Base-by-base conservation (phyloP, 495 filamentous ascomycete genomes). In the Pseudoneurospora amorphoporcata region DNA sequence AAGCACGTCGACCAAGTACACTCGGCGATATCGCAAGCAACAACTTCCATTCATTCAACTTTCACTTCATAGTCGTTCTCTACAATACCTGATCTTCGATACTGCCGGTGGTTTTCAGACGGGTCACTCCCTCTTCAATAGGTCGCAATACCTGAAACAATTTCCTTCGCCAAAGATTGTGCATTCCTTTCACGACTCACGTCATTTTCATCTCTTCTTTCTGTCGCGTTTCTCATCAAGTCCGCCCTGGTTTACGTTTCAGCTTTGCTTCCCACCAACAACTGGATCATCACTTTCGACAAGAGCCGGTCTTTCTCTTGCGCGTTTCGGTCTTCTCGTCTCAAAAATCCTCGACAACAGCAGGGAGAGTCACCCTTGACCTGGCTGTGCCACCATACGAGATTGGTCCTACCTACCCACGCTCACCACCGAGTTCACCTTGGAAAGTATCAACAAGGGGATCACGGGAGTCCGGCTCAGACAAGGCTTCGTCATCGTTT, bases 341-440 rank as follows among this genome's bases (percentile, higher is more conserved):
- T 53, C 45, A 29, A 53, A 40, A 29, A 53, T 53, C 45, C 45
- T 53, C 45, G 45, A 53, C 45, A 53, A 19, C 45, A 53, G 45
- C 45, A 29, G 45, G n/a, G 45, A 53, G 45, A 53, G 19, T 53
- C 45, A 14, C 42, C n/a, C 69, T 71, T 41, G 53, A 69, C 61
- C 68, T 61, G 69, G 69, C 71, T 58, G 75, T 73, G 58, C 71
- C 69, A 75, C 73, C 42, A 69, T 74, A 75, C 69, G 75, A 76
- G 70, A 76, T 75, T 75, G 71, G 73, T 75, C 69, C 71, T 70
- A 76, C 74, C 40, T 70, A 76, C 19, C 53, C 68, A 39, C 74
- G 23, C 39, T 16, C 39, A 40, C 39, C 3, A 12, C 19, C 19
- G 45, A 53, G 45, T 3, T 53, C 45, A 53, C 45, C 45, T 53